Evolutionary conservation across 305 asterid species (phyloP), one percentile per base, ranked within the genome.

Genomic region (Rubia tinctorum): DNA sequence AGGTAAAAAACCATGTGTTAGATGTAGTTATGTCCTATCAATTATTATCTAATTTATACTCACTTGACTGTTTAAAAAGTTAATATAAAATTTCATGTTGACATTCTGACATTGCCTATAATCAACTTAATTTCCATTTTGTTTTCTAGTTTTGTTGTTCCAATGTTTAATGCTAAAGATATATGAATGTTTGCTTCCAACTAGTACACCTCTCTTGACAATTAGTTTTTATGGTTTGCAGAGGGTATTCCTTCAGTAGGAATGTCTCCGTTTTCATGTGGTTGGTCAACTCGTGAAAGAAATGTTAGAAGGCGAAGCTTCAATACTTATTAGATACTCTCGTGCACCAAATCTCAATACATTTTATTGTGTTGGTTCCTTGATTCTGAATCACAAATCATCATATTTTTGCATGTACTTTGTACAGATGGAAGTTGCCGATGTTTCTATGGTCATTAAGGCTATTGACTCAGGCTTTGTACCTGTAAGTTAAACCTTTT

Each of bases 161-260:
- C 15, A 39, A 0, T 51, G 34, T 66, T 20, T 37, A 20, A 40
- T 23, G 67, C n/a, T 51, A 14, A 20, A 15, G 30, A 45, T 27
- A 27, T 43, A 14, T n/a, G 25, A 7, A 67, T 27, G 27, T 39
- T 6, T 25, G 12, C 53, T 27, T 68, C 40, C 14, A 66, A 12
- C 42, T 10, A 13, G 22, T 60, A 62, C 39, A 64, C 15, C 55
- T 62, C 47, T 64, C 23, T 42, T 72, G 44, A 56, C 63, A 10
- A 10, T 53, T 55, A 68, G 39, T 73, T 25, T 78, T 59, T 78
- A 75, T 73, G 84, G 80, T 45, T 73, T 84, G 70, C 97, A 92
- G 99, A 90, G 89, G 96, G 96, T 84, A 92, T 94, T 80, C 99
- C 98, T 80, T 88, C 96, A 51, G 71, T 85, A 47, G 98, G 97